phyloP scores from a whole-genome alignment of 371 early-diverging fungal genomes.

The Apophysomyces ossiformis region DNA sequence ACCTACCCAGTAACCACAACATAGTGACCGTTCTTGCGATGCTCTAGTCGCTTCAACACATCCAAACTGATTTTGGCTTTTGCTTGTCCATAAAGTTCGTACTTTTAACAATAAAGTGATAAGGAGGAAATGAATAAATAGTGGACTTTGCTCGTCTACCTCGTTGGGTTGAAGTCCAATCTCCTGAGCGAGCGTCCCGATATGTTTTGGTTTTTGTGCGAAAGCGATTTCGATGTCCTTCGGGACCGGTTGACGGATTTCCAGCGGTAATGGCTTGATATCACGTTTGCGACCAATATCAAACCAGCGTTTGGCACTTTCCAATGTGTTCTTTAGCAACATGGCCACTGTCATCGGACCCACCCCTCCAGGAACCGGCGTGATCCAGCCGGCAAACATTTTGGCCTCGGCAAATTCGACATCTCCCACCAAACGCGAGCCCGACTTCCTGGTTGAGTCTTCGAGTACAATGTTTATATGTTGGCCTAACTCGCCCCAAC shows the following conservation, averaged over 20 bases:
- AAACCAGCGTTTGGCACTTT: slow-evolving; percentile 76
- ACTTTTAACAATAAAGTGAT: slow-evolving; percentile 40
- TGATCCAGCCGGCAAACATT: slow-evolving; percentile 77
- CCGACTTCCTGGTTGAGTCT: slow-evolving; percentile 86
- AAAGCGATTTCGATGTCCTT: slow-evolving; percentile 93
- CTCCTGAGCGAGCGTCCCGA: slow-evolving; percentile 77
- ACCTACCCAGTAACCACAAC: slow-evolving; percentile 87
- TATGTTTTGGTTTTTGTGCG: slow-evolving; percentile 81
- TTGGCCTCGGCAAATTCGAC: slow-evolving; percentile 80
- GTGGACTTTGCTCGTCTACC: slow-evolving; percentile 25
- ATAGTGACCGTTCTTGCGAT: slow-evolving; percentile 81
- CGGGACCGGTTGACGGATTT: slow-evolving; percentile 76
- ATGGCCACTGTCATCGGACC: slow-evolving; percentile 98
- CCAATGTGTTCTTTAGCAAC: slow-evolving; percentile 85
- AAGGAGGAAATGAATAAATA: not conserved
- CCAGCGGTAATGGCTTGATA: slow-evolving; percentile 64
- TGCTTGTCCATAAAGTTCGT: slow-evolving; percentile 82
- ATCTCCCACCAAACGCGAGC: slow-evolving; percentile 91
- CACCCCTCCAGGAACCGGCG: slow-evolving; percentile 97
- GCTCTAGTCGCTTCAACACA: slow-evolving; percentile 77
- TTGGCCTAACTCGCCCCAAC: not conserved
- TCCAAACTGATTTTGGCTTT: slow-evolving; percentile 88
- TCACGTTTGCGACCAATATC: slow-evolving; percentile 52
- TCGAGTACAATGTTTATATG: not conserved
- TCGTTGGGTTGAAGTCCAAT: slow-evolving; percentile 70